Evolutionary conservation across 2,329 filamentous ascomycete species (phyloP).

Genomic region (Colletotrichum sp.): DNA sequence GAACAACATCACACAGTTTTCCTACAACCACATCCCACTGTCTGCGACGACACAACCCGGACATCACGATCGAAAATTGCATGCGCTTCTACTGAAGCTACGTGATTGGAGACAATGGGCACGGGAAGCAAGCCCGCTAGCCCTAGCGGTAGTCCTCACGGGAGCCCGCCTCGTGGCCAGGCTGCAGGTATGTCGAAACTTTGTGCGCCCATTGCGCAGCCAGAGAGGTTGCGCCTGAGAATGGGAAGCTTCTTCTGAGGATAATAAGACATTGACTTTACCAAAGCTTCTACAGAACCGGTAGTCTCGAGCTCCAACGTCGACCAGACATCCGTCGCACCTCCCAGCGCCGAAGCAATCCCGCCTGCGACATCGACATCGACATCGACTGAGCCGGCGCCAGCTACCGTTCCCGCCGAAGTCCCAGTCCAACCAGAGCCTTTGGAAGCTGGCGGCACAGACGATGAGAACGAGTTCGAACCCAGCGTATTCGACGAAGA

Average conservation of each 20-base stretch:
- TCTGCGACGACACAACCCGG: not conserved
- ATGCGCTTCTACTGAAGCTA: not conserved
- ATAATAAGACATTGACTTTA: not conserved
- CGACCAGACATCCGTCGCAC: not conserved
- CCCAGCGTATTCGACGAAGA: slow-evolving; percentile 28
- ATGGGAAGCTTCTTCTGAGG: not conserved
- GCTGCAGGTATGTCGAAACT: not conserved
- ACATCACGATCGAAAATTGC: not conserved
- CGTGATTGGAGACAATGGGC: not conserved
- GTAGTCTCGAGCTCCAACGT: not conserved
- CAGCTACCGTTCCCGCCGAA: not conserved
- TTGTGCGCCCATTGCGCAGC: not conserved
- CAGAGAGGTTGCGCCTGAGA: not conserved
- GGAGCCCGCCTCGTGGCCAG: not conserved
- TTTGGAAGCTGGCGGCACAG: slow-evolving; percentile 6
- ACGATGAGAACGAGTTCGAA: slow-evolving; percentile 17
- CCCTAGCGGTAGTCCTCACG: not conserved
- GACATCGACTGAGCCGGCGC: not conserved
- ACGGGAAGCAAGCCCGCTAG: not conserved
- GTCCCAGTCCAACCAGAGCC: not conserved
- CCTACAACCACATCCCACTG: not conserved
- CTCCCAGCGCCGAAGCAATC: not conserved
- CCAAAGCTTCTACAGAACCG: not conserved
- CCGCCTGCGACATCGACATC: not conserved
- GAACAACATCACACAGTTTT: not conserved